A percentile compares a stretch with the other conserved stretches of the same genome.
These are phyloP conservation scores for Ilex paraguariensis DNA, from an alignment of 305 asterid species.

Conservation along the genomic window DNA sequence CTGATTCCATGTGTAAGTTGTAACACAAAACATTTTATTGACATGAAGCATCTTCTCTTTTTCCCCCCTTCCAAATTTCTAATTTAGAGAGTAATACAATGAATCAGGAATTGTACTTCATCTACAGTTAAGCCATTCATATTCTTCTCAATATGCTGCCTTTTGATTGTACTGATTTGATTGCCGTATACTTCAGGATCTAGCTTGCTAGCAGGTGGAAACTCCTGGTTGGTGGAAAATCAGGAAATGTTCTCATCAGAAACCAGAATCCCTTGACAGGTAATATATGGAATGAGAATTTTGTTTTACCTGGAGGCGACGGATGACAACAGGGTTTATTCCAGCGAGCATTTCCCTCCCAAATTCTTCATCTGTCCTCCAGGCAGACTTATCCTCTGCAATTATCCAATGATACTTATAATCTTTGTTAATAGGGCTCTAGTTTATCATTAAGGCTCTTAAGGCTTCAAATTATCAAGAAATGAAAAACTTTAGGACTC, in stretches of 20 bases:
- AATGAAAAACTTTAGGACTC: too few relatives aligned
- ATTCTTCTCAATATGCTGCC: slow-evolving; percentile 33
- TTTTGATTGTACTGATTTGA: slow-evolving; percentile 39
- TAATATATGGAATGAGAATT: not conserved
- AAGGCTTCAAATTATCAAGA: too few relatives aligned
- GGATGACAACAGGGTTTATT: slow-evolving; percentile 54
- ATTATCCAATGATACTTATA: not conserved
- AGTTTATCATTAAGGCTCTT: not conserved
- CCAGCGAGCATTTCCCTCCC: slow-evolving; percentile 71
- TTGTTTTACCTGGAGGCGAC: slow-evolving; percentile 32
- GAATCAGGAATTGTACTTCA: slow-evolving; percentile 24
- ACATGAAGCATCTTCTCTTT: not conserved
- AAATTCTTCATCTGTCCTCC: slow-evolving; percentile 69
- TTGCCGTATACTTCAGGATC: slow-evolving; percentile 37
- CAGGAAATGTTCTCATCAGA: not conserved
- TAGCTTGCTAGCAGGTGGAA: slow-evolving; percentile 52
- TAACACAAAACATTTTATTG: not conserved
- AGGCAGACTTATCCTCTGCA: slow-evolving; percentile 48
- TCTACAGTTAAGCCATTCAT: slow-evolving; percentile 46
- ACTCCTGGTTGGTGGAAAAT: slow-evolving; percentile 29
- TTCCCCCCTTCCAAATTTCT: not conserved
- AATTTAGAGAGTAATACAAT: not conserved
- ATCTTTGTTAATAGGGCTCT: not conserved
- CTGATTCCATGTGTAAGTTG: too few relatives aligned
- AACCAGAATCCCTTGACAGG: not conserved